A percentile compares a stretch with the other conserved stretches of the same genome.
Conservation (phyloP, 1,284 basidiomycete species). For the Pseudomicrostroma phylloplanum region DNA sequence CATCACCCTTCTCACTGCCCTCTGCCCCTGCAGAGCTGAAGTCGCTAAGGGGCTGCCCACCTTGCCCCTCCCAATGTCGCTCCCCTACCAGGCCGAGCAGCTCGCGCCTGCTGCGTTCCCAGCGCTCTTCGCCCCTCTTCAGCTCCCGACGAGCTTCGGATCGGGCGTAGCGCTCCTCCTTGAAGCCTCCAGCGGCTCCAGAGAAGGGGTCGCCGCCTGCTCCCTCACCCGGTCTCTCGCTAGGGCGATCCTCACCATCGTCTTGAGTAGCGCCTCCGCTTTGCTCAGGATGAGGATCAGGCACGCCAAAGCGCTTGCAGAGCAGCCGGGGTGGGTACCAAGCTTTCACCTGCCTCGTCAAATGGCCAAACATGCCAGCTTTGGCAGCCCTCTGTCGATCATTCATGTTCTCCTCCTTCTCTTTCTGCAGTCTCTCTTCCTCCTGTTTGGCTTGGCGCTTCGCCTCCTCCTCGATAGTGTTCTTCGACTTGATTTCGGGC, state of each 20-base stretch:
- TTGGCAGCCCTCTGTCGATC: slow-evolving; percentile 74
- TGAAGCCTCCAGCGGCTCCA: slow-evolving; percentile 7
- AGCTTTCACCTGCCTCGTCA: slow-evolving; percentile 67
- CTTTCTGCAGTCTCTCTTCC: slow-evolving; percentile 53
- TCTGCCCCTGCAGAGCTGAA: slow-evolving; percentile 26
- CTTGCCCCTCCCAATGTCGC: slow-evolving; percentile 7
- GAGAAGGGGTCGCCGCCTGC: slow-evolving; percentile 18
- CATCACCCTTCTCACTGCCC: background rate
- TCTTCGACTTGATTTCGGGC: slow-evolving; percentile 43
- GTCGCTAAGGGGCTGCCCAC: slow-evolving; percentile 13
- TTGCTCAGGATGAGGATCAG: slow-evolving; percentile 65
- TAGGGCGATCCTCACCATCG: slow-evolving; percentile 10
- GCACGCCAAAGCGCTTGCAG: slow-evolving; percentile 90
- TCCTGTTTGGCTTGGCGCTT: slow-evolving; percentile 19
- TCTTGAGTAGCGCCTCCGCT: slow-evolving; percentile 14
- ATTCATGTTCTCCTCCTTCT: slow-evolving; percentile 54
- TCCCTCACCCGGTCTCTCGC: slow-evolving; percentile 9
- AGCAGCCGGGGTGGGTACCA: slow-evolving; percentile 78
- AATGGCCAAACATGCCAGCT: slow-evolving; percentile 75
- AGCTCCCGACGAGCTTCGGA: slow-evolving; percentile 1
- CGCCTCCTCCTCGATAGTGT: background rate
- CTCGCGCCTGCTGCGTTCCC: slow-evolving; percentile 20
- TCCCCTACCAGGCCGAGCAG: slow-evolving; percentile 11
- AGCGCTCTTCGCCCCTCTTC: slow-evolving; percentile 8
- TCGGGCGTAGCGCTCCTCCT: slow-evolving; percentile 7